A percentile compares a stretch with the other conserved stretches of the same genome.
Evolutionary conservation across 2,329 filamentous ascomycete species (phyloP).

Genomic region (Paecilomyces sp.): DNA sequence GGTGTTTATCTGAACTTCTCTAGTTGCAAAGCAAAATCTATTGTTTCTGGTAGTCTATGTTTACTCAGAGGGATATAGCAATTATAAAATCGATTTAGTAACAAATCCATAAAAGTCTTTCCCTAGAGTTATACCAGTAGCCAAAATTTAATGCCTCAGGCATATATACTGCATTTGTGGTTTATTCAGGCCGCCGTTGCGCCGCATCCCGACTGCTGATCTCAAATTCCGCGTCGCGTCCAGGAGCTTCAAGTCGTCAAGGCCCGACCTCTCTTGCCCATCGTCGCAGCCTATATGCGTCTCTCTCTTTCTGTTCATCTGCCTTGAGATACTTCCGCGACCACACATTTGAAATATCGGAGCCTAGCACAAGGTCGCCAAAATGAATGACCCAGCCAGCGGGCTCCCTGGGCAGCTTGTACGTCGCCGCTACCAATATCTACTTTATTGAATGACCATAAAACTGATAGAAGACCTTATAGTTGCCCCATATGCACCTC

Average conservation of each 20-base stretch:
- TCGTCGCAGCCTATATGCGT: constrained; percentile 8
- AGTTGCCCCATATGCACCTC: constrained; percentile 86
- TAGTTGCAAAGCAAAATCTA: no score
- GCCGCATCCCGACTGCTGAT: neutral
- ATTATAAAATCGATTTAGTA: no score
- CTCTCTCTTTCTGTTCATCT: constrained; percentile 1
- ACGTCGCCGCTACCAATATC: constrained; percentile 15
- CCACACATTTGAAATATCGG: constrained; percentile 1
- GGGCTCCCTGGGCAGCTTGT: constrained; percentile 40
- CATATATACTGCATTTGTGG: neutral
- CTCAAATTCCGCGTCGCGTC: constrained; percentile 30
- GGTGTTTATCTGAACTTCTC: no score
- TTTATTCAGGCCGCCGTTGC: constrained; percentile 5
- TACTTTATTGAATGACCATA: neutral
- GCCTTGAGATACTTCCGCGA: neutral
- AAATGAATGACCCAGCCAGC: constrained; percentile 40
- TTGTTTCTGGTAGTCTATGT: no score
- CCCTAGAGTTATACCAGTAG: no score
- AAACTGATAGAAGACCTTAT: constrained; percentile 8
- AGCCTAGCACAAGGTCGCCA: constrained; percentile 16
- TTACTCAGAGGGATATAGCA: no score
- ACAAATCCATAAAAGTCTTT: no score
- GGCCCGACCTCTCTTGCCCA: neutral
- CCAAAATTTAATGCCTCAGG: constrained; percentile 9
- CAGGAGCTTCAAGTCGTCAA: constrained; percentile 14